Conservation (phyloP, 176 grass and related monocot genomes). For the Phragmites australis region DNA sequence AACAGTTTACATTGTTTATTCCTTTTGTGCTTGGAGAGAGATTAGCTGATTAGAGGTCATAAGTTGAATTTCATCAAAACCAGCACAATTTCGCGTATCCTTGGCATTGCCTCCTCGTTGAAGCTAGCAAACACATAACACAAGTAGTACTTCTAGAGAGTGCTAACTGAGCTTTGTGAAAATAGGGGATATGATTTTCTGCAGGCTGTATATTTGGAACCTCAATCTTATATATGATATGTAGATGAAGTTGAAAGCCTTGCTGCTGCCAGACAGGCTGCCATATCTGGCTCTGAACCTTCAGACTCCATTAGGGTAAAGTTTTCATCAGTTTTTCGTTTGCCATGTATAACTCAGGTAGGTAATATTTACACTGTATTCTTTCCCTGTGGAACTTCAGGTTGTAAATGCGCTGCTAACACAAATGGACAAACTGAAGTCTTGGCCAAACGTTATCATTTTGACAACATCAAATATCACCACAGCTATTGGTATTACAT, state of each 20-base stretch:
- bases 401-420: slow-evolving; percentile 97
- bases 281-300: slow-evolving; percentile 97
- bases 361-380: slow-evolving; percentile 16
- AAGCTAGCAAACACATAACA: slow-evolving; percentile 22
- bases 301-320: slow-evolving; percentile 98
- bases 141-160: slow-evolving; percentile 11
- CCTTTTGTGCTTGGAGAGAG: background rate
- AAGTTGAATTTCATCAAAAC: background rate
- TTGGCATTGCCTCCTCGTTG: background rate
- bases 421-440: slow-evolving; percentile 99
- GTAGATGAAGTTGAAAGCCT: slow-evolving; percentile 99
- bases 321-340: slow-evolving; percentile 21
- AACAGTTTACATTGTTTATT: background rate
- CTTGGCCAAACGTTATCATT: slow-evolving; percentile 99
- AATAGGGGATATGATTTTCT: slow-evolving; percentile 25
- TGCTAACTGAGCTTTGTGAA: slow-evolving; percentile 13
- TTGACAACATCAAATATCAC: slow-evolving; percentile 99
- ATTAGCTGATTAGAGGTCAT: background rate
- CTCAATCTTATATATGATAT: slow-evolving; percentile 35
- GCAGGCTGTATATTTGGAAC: slow-evolving; percentile 23
- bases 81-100: background rate
- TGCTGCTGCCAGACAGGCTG: slow-evolving; percentile 97
- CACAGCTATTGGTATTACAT: slow-evolving; percentile 85
- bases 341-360: background rate
- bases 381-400: slow-evolving; percentile 52